These are phyloP conservation scores for Aspergillus sclerotiicarbonarius DNA, from an alignment of 495 filamentous ascomycete genomes.

Conservation along the genomic window DNA sequence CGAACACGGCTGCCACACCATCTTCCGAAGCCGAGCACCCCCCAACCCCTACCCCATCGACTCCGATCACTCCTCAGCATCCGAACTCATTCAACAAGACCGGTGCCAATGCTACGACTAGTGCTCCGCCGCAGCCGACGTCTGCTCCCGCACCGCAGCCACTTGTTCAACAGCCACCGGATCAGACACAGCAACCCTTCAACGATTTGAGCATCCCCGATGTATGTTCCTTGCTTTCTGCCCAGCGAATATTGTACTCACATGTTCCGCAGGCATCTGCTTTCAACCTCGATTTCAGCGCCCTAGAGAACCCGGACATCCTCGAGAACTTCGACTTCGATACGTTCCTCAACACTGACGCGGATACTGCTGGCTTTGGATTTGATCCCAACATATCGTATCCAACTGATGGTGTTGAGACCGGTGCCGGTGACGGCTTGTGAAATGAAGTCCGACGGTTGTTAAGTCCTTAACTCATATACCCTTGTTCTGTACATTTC, in stretches of 20 bases:
- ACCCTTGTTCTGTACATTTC: slow-evolving; percentile 50
- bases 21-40: slow-evolving; percentile 72
- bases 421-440: slow-evolving; percentile 46
- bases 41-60: slow-evolving; percentile 76
- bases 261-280: slow-evolving; percentile 24
- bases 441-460: slow-evolving; percentile 40
- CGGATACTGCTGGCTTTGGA: slow-evolving; percentile 47
- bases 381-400: slow-evolving; percentile 51
- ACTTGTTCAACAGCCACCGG: slow-evolving; percentile 45
- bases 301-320: slow-evolving; percentile 63
- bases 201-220: slow-evolving; percentile 39
- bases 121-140: slow-evolving; percentile 39
- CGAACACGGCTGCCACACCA: slow-evolving; percentile 64
- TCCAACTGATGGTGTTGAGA: slow-evolving; percentile 49
- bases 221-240: slow-evolving; percentile 35
- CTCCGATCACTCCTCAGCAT: slow-evolving; percentile 84
- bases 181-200: slow-evolving; percentile 42
- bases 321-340: slow-evolving; percentile 95
- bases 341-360: slow-evolving; percentile 75
- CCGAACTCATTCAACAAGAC: slow-evolving; percentile 59
- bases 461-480: slow-evolving; percentile 45
- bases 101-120: slow-evolving; percentile 50
- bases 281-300: slow-evolving; percentile 61
- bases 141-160: slow-evolving; percentile 40
- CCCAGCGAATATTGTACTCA: slow-evolving; percentile 12